Evolutionary conservation across 108 stramenopile species (phyloP).

Genomic region (Cyclotella sp.): DNA sequence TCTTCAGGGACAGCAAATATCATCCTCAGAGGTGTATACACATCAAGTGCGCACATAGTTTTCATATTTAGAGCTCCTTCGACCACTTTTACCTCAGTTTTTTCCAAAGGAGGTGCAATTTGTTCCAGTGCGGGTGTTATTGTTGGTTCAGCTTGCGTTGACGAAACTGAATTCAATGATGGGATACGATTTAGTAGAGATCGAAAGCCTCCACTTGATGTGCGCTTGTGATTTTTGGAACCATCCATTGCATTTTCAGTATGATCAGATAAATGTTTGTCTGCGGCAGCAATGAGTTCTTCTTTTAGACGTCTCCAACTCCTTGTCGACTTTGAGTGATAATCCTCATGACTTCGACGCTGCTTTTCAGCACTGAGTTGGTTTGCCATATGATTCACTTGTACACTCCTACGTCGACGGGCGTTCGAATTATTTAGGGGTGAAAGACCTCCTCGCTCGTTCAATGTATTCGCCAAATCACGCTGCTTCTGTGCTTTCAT

Average conservation of each 20-base stretch:
- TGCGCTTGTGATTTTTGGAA: not conserved
- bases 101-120: slow-evolving; percentile 54
- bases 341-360: slow-evolving; percentile 18
- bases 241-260: not conserved
- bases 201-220: slow-evolving; percentile 2
- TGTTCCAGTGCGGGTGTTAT: slow-evolving; percentile 22
- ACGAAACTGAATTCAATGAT: slow-evolving; percentile 13
- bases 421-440: not conserved
- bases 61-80: slow-evolving; percentile 67
- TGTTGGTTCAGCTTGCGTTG: not conserved
- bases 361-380: slow-evolving; percentile 30
- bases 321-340: slow-evolving; percentile 18
- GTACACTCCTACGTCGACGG: not conserved
- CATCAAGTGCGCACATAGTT: slow-evolving; percentile 68
- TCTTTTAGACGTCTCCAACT: slow-evolving; percentile 54
- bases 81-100: slow-evolving; percentile 53
- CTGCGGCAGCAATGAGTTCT: slow-evolving; percentile 55
- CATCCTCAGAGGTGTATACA: slow-evolving; percentile 59
- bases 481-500: slow-evolving; percentile 46
- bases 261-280: slow-evolving; percentile 23
- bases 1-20: slow-evolving; percentile 58
- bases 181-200: not conserved
- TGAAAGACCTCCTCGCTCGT: slow-evolving; percentile 3
- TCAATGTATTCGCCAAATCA: slow-evolving; percentile 21
- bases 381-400: slow-evolving; percentile 26